Percentiles rank a stretch among this genome's conserved stretches.
phyloP scores from a whole-genome alignment of 2,329 filamentous ascomycete species.

The Aspergillus tamarii region DNA sequence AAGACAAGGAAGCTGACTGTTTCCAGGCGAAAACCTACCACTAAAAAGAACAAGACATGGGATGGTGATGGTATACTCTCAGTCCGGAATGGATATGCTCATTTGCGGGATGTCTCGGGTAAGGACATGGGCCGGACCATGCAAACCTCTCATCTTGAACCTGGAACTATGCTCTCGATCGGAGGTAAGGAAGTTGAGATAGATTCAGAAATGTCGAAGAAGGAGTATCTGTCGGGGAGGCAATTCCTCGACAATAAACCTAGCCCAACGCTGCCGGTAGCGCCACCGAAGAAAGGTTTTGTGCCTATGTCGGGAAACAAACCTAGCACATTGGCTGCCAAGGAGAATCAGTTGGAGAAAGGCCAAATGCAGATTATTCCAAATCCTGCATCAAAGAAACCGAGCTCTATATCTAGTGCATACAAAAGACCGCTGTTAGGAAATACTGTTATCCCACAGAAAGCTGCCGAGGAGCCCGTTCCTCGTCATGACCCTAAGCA shows the following conservation, averaged over 20 bases:
- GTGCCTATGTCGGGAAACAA: conserved; percentile 18
- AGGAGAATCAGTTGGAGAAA: conserved; percentile 19
- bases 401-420: conserved; percentile 48
- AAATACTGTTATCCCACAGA: conserved; percentile 54
- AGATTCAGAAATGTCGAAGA: conserved; percentile 62
- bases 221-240: conserved; percentile 56
- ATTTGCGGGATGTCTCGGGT: conserved; percentile 65
- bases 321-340: conserved; percentile 16
- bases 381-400: conserved; percentile 43
- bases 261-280: conserved; percentile 17
- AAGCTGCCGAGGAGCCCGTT: conserved; percentile 50
- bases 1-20: not conserved
- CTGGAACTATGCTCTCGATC: conserved; percentile 64
- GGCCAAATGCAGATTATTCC: conserved; percentile 15
- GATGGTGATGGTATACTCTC: conserved; percentile 71
- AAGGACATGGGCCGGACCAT: conserved; percentile 63
- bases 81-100: conserved; percentile 60
- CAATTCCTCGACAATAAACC: conserved; percentile 31
- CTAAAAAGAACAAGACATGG: conserved; percentile 78
- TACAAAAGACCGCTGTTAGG: conserved; percentile 67
- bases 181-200: conserved; percentile 71
- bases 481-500: conserved; percentile 68
- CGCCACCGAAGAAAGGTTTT: conserved; percentile 23
- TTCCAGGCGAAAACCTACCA: conserved; percentile 66
- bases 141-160: conserved; percentile 59